Conservation (phyloP, 805 yeast species). For the Ogataea salicorniae region DNA sequence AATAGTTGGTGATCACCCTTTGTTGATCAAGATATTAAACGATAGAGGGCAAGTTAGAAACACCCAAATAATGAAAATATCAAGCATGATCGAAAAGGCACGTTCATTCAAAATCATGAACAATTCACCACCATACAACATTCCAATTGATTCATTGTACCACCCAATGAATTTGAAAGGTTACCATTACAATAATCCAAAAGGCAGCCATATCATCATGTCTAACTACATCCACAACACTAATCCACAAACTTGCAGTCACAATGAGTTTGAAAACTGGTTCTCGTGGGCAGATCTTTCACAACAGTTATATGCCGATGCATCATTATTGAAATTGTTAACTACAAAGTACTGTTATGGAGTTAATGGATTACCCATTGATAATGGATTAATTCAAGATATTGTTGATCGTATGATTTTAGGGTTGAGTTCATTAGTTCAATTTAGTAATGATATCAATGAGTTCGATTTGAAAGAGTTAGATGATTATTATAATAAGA, state of each 20-base stretch:
- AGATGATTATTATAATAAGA: slow-evolving; percentile 13
- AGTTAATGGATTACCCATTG: slow-evolving; percentile 21
- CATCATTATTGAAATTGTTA: slow-evolving; percentile 34
- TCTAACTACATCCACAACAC: slow-evolving; percentile 24
- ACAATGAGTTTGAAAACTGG: slow-evolving; percentile 26
- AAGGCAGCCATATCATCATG: slow-evolving; percentile 16
- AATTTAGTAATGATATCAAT: slow-evolving; percentile 13
- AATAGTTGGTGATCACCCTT: slow-evolving; percentile 3
- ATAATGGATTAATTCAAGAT: slow-evolving; percentile 25
- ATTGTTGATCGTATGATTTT: slow-evolving; percentile 28
- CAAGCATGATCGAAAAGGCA: slow-evolving; percentile 22
- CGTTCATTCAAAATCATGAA: slow-evolving; percentile 25
- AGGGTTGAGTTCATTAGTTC: slow-evolving; percentile 24
- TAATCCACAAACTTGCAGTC: slow-evolving; percentile 17
- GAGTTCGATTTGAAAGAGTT: slow-evolving; percentile 15
- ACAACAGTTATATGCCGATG: slow-evolving; percentile 35
- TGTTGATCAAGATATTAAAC: slow-evolving; percentile 15
- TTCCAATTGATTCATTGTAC: slow-evolving; percentile 22
- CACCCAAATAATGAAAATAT: slow-evolving; percentile 20
- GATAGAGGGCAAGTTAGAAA: slow-evolving; percentile 17
- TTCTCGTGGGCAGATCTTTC: slow-evolving; percentile 34
- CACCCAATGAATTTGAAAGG: slow-evolving; percentile 28
- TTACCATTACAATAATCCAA: slow-evolving; percentile 23
- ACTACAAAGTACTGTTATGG: slow-evolving; percentile 25
- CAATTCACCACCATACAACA: slow-evolving; percentile 27